Evolutionary conservation across 2,329 filamentous ascomycete genomes (phyloP).

Genomic region (Pyrenophora seminiperda): DNA sequence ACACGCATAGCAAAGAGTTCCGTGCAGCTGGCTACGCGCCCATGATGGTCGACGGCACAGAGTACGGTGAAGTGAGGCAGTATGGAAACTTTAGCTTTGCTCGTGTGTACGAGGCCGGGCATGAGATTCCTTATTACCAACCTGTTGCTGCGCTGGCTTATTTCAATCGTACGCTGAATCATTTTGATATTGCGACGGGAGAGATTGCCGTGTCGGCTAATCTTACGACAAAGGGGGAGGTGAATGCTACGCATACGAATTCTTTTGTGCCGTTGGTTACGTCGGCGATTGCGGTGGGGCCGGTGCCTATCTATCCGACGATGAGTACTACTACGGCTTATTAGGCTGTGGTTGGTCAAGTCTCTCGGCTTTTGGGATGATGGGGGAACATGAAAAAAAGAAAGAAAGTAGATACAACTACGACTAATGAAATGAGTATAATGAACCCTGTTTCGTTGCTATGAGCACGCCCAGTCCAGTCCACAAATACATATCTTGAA

Average conservation of each 20-base stretch:
- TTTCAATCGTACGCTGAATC: slow-evolving; percentile 47
- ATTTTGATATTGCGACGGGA: slow-evolving; percentile 46
- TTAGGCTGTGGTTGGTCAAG: slow-evolving; percentile 3
- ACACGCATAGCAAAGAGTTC: slow-evolving; percentile 42
- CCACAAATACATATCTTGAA: too few relatives aligned
- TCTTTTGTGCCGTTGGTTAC: slow-evolving; percentile 43
- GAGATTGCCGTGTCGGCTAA: slow-evolving; percentile 41
- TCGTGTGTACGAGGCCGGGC: slow-evolving; percentile 48
- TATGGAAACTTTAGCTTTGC: slow-evolving; percentile 51
- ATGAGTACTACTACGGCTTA: slow-evolving; percentile 13
- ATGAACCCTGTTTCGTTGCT: too few relatives aligned
- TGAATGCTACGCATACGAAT: slow-evolving; percentile 50
- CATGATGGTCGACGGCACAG: slow-evolving; percentile 45
- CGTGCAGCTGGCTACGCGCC: slow-evolving; percentile 36
- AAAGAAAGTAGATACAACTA: too few relatives aligned
- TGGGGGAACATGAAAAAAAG: too few relatives aligned
- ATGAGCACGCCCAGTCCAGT: too few relatives aligned
- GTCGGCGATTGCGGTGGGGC: slow-evolving; percentile 11
- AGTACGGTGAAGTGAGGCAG: slow-evolving; percentile 50
- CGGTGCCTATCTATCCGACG: slow-evolving; percentile 23
- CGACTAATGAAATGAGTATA: too few relatives aligned
- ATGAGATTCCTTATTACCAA: slow-evolving; percentile 52
- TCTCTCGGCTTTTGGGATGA: too few relatives aligned
- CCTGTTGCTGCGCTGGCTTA: slow-evolving; percentile 44
- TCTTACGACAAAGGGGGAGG: slow-evolving; percentile 37